Conservation (phyloP, 768 basidiomycete species). For the Glaciozyma antarctica region DNA sequence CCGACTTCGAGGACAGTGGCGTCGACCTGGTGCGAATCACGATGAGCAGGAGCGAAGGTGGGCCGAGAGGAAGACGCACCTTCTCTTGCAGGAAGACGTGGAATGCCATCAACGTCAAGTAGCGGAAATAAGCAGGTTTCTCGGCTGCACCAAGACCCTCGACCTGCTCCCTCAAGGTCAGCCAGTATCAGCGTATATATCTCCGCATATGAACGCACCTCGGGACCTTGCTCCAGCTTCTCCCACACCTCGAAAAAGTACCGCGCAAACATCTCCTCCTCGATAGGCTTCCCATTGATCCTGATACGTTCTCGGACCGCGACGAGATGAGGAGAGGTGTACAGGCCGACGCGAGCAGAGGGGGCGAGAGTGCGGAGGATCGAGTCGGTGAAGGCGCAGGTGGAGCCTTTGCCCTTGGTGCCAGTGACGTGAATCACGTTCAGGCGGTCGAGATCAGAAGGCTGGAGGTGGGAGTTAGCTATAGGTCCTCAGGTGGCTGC, state of each 20-base stretch:
- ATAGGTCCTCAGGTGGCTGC: neutral
- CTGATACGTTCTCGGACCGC: conserved; percentile 93
- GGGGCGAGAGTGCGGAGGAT: conserved; percentile 68
- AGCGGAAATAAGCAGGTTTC: conserved; percentile 91
- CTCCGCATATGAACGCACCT: conserved; percentile 43
- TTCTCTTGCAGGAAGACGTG: conserved; percentile 74
- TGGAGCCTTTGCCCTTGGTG: conserved; percentile 97
- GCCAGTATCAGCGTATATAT: neutral
- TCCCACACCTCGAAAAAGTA: conserved; percentile 98
- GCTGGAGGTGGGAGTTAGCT: conserved; percentile 43
- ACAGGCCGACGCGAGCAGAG: conserved; percentile 75
- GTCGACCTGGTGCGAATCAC: conserved; percentile 49
- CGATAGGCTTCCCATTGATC: conserved; percentile 78
- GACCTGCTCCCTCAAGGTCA: neutral
- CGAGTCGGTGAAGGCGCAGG: conserved; percentile 83
- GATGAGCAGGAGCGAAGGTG: neutral
- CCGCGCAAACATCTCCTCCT: conserved; percentile 75
- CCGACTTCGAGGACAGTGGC: conserved; percentile 94
- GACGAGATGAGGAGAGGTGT: conserved; percentile 92
- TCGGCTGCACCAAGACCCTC: conserved; percentile 44
- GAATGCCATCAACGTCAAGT: conserved; percentile 81
- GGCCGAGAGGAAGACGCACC: conserved; percentile 37
- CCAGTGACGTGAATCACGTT: conserved; percentile 96
- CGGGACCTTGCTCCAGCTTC: conserved; percentile 53
- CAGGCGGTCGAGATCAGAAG: conserved; percentile 68